phyloP scores from a whole-genome alignment of 2,329 filamentous ascomycete genomes.

The Teratosphaeria zuluensis region DNA sequence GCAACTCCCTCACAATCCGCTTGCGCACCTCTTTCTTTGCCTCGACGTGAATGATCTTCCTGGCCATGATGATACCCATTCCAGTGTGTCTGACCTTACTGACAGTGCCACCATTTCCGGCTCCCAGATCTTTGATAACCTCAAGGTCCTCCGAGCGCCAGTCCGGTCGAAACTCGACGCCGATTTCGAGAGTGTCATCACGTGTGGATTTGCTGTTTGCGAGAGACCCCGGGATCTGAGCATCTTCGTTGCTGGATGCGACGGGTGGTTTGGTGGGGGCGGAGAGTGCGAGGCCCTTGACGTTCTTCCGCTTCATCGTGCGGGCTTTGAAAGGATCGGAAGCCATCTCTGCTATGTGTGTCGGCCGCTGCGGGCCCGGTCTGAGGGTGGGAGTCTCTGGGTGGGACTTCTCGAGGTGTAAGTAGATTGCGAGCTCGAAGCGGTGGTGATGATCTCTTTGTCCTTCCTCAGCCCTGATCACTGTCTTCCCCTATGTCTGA shows the following conservation, averaged over 20 bases:
- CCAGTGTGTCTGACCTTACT: slow-evolving; percentile 95
- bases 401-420: background rate
- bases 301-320: slow-evolving; percentile 98
- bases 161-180: slow-evolving; percentile 92
- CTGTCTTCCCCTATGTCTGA: background rate
- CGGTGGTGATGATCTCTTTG: background rate
- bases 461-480: background rate
- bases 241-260: slow-evolving; percentile 63
- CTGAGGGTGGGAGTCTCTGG: background rate
- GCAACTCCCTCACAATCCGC: slow-evolving; percentile 90
- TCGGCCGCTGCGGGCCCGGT: background rate
- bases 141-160: slow-evolving; percentile 85
- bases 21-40: slow-evolving; percentile 95
- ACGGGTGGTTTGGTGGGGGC: slow-evolving; percentile 62
- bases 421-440: background rate
- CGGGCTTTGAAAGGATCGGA: slow-evolving; percentile 50
- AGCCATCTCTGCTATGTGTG: slow-evolving; percentile 33
- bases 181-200: slow-evolving; percentile 78
- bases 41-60: slow-evolving; percentile 98
- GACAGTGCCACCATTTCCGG: slow-evolving; percentile 93
- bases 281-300: slow-evolving; percentile 86
- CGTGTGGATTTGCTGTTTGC: slow-evolving; percentile 49
- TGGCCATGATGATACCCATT: slow-evolving; percentile 92
- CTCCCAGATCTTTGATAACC: slow-evolving; percentile 86
- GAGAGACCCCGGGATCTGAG: slow-evolving; percentile 49